Conservation (phyloP, 179 eudicot species). For the Beta lomatogona region DNA sequence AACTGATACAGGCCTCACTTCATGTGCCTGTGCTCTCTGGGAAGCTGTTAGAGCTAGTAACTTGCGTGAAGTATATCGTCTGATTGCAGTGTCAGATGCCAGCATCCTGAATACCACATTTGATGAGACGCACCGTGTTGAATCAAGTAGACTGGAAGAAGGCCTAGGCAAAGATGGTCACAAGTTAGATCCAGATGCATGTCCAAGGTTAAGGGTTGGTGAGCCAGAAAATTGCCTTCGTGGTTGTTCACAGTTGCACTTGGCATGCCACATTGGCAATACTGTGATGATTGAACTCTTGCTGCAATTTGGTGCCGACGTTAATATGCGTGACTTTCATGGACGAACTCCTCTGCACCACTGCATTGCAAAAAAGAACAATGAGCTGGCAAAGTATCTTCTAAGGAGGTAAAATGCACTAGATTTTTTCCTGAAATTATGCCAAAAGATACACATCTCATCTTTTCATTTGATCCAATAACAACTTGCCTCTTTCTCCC, state of each 20-base stretch:
- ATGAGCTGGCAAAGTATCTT: slow-evolving; percentile 77
- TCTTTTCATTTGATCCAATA: not conserved
- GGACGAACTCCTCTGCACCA: slow-evolving; percentile 97
- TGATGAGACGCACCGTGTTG: slow-evolving; percentile 48
- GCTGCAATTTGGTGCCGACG: slow-evolving; percentile 86
- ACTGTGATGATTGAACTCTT: slow-evolving; percentile 81
- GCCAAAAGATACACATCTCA: not conserved
- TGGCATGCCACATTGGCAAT: slow-evolving; percentile 73
- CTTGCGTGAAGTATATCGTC: slow-evolving; percentile 70
- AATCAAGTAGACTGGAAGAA: slow-evolving; percentile 32
- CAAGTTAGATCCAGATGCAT: slow-evolving; percentile 51
- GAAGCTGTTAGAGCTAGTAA: slow-evolving; percentile 74
- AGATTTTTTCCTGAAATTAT: not conserved
- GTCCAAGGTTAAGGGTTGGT: slow-evolving; percentile 48
- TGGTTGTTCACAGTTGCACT: slow-evolving; percentile 82
- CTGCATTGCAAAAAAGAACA: slow-evolving; percentile 67
- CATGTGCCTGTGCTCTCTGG: slow-evolving; percentile 66
- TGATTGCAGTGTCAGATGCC: slow-evolving; percentile 56
- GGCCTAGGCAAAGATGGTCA: slow-evolving; percentile 38
- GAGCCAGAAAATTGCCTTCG: slow-evolving; percentile 68
- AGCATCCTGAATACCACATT: slow-evolving; percentile 61
- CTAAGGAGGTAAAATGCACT: slow-evolving; percentile 67
- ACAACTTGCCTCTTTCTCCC: not conserved
- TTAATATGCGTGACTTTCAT: slow-evolving; percentile 75
- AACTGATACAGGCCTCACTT: slow-evolving; percentile 29